Percentiles rank a stretch among this genome's conserved stretches.
phyloP scores from a whole-genome alignment of 2,329 filamentous ascomycete genomes.

The Colletotrichum simmondsii region DNA sequence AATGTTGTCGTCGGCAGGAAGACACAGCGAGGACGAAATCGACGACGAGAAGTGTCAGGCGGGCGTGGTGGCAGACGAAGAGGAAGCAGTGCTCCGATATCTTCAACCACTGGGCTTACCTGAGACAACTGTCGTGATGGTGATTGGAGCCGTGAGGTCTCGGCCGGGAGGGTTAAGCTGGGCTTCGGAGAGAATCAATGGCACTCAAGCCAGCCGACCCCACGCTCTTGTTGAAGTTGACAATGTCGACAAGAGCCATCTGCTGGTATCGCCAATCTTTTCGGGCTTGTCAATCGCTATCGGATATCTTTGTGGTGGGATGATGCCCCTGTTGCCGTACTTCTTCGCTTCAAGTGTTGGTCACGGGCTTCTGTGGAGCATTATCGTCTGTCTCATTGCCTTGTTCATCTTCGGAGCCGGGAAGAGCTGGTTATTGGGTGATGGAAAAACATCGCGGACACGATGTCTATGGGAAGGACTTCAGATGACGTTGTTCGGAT shows the following conservation, averaged over 20 bases:
- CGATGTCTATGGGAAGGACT: conserved; percentile 16
- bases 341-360: conserved; percentile 53
- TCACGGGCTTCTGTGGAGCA: conserved; percentile 61
- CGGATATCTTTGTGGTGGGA: conserved; percentile 71
- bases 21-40: conserved; percentile 1
- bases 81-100: conserved; percentile 43
- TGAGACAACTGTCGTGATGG: conserved; percentile 31
- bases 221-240: not conserved
- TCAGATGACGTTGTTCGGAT: conserved; percentile 14
- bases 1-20: conserved; percentile 38
- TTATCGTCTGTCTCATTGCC: conserved; percentile 62
- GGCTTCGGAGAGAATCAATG: not conserved
- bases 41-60: conserved; percentile 7
- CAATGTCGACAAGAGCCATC: not conserved
- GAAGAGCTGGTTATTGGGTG: conserved; percentile 57
- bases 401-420: conserved; percentile 67
- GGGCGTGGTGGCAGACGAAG: conserved; percentile 1
- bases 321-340: conserved; percentile 72
- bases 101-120: conserved; percentile 46
- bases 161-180: conserved; percentile 39
- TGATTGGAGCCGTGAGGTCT: conserved; percentile 40
- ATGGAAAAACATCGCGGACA: conserved; percentile 17
- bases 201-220: not conserved
- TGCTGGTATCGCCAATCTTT: conserved; percentile 46
- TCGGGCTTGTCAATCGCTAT: conserved; percentile 69